Percentiles rank a stretch among this genome's conserved stretches.
These are phyloP conservation scores for Podospora fimiseda DNA, from an alignment of 495 filamentous ascomycete species.

Conservation along the genomic window DNA sequence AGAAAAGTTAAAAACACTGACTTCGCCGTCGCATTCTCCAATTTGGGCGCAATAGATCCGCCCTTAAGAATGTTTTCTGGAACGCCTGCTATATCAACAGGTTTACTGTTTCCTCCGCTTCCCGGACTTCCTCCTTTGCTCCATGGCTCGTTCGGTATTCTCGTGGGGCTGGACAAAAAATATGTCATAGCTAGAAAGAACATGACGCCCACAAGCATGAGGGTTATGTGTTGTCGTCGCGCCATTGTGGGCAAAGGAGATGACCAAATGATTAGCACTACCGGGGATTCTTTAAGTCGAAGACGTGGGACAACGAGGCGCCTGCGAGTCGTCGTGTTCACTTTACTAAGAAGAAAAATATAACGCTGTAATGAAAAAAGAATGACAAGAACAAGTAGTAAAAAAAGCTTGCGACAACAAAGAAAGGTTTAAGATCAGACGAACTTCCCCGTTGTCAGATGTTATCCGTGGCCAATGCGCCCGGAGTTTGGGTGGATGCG, in stretches of 20 bases:
- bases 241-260: slow-evolving; percentile 28
- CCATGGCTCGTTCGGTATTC: neutral
- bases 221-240: slow-evolving; percentile 37
- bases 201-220: slow-evolving; percentile 29
- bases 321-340: too few relatives aligned
- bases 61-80: slow-evolving; percentile 55
- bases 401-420: neutral
- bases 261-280: neutral
- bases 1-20: slow-evolving; percentile 27
- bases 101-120: slow-evolving; percentile 5
- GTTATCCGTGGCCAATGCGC: slow-evolving; percentile 1
- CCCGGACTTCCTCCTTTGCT: neutral
- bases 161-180: slow-evolving; percentile 23
- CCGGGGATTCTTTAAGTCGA: neutral
- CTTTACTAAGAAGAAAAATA: neutral
- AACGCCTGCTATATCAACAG: slow-evolving; percentile 18
- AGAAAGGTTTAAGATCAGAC: neutral
- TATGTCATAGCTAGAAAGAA: slow-evolving; percentile 35
- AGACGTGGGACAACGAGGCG: neutral
- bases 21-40: slow-evolving; percentile 91
- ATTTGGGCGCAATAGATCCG: slow-evolving; percentile 75
- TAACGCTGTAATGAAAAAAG: neutral
- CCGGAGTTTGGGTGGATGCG: neutral
- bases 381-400: slow-evolving; percentile 3
- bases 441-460: neutral